Percentiles rank a stretch among this genome's conserved stretches.
Conservation (phyloP, 352 stramenopile genomes). For the Pythium brassicae region DNA sequence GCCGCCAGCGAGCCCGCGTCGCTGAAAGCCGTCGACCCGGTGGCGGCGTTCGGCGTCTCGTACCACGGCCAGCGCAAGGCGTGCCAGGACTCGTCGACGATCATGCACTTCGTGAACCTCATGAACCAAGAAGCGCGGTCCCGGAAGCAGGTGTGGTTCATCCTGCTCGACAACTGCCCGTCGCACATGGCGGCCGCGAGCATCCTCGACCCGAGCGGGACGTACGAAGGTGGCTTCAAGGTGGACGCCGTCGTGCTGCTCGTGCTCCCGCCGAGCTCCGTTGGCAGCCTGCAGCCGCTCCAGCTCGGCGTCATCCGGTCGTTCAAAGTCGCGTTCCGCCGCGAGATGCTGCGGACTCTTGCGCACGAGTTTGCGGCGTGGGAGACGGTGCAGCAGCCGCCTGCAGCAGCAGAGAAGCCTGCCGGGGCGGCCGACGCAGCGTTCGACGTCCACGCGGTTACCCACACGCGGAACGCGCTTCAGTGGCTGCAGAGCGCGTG, state of each 20-base stretch:
- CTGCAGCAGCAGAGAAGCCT: neutral
- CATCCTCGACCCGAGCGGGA: conserved; percentile 49
- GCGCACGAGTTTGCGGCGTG: conserved; percentile 21
- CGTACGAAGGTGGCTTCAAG: conserved; percentile 52
- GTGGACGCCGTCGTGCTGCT: conserved; percentile 67
- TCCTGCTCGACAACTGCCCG: conserved; percentile 61
- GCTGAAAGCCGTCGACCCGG: conserved; percentile 34
- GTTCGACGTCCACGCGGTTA: conserved; percentile 44
- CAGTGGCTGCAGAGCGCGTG: conserved; percentile 43
- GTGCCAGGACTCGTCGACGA: conserved; percentile 48
- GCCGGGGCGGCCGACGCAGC: neutral
- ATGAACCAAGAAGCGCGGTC: conserved; percentile 56
- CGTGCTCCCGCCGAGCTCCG: conserved; percentile 46
- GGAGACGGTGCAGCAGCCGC: conserved; percentile 1
- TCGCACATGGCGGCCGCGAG: conserved; percentile 62
- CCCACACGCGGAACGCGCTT: conserved; percentile 39
- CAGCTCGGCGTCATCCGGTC: conserved; percentile 47
- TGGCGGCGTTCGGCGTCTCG: conserved; percentile 29
- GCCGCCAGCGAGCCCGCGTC: conserved; percentile 31
- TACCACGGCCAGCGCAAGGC: conserved; percentile 40
- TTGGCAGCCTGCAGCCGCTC: conserved; percentile 40
- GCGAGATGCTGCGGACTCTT: conserved; percentile 49
- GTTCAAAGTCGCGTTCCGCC: conserved; percentile 62
- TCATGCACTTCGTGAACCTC: conserved; percentile 48
- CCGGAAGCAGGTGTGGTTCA: conserved; percentile 62